These are phyloP conservation scores for Yamadazyma membranifaciens DNA, from an alignment of 1,139 yeast genomes.

Conservation along the genomic window DNA sequence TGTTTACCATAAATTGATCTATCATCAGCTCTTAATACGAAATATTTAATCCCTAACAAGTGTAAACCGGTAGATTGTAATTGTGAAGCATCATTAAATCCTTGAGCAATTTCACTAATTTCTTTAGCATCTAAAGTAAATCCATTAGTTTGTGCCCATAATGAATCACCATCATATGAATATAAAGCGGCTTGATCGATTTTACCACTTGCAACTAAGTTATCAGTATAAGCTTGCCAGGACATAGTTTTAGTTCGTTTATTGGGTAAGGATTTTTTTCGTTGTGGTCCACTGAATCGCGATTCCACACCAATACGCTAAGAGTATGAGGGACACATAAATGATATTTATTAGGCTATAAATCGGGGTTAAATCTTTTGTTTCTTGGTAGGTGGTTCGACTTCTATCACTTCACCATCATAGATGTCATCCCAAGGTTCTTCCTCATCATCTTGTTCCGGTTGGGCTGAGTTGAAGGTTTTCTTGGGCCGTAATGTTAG, in stretches of 20 bases:
- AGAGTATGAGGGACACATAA: too few relatives aligned
- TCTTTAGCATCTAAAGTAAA: slow-evolving; percentile 70
- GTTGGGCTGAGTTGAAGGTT: slow-evolving; percentile 5
- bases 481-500: slow-evolving; percentile 24
- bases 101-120: slow-evolving; percentile 69
- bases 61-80: slow-evolving; percentile 87
- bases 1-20: slow-evolving; percentile 94
- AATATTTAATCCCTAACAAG: slow-evolving; percentile 81
- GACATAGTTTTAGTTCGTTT: slow-evolving; percentile 27
- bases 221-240: slow-evolving; percentile 87
- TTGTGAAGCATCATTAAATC: slow-evolving; percentile 74
- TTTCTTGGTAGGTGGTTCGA: slow-evolving; percentile 22
- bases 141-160: slow-evolving; percentile 86
- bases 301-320: not conserved
- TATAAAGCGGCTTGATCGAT: slow-evolving; percentile 90
- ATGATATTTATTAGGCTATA: too few relatives aligned
- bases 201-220: slow-evolving; percentile 79
- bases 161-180: slow-evolving; percentile 91
- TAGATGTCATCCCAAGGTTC: slow-evolving; percentile 8
- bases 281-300: slow-evolving; percentile 5
- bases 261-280: not conserved
- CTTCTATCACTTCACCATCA: slow-evolving; percentile 12
- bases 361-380: slow-evolving; percentile 15
- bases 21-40: slow-evolving; percentile 85
- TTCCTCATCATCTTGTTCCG: slow-evolving; percentile 11